Percentiles rank a stretch among this genome's conserved stretches.
phyloP scores from a whole-genome alignment of 768 basidiomycete genomes.

The Termitomyces bulborhizus region DNA sequence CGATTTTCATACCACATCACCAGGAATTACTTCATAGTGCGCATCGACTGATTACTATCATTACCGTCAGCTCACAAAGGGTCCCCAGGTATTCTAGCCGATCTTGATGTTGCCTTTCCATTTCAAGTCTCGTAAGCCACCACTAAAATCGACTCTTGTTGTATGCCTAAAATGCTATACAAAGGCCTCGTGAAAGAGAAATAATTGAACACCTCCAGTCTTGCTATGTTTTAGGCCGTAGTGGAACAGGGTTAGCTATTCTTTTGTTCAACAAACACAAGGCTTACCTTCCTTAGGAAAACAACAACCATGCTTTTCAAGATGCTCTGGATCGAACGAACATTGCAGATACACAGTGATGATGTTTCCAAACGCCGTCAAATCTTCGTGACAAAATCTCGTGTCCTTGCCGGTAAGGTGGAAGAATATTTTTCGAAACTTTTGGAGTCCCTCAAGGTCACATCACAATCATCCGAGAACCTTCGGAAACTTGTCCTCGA shows the following conservation, averaged over 20 bases:
- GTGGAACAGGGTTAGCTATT: constrained; percentile 58
- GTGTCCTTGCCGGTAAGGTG: constrained; percentile 62
- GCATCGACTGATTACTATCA: background rate
- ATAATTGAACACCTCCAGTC: constrained; percentile 51
- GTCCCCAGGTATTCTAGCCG: constrained; percentile 40
- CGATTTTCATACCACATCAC: background rate
- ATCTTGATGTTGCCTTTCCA: constrained; percentile 40
- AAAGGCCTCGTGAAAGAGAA: constrained; percentile 34
- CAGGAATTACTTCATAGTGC: constrained; percentile 30
- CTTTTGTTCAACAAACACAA: background rate
- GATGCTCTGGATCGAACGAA: constrained; percentile 62
- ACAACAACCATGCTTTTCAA: constrained; percentile 76
- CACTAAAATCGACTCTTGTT: background rate
- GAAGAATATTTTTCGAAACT: constrained; percentile 57
- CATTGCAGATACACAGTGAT: constrained; percentile 33
- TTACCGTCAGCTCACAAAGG: background rate
- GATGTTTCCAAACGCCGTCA: constrained; percentile 48
- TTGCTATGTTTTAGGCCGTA: constrained; percentile 63
- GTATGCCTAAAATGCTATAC: background rate
- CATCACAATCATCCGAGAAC: constrained; percentile 29
- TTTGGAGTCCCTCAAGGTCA: constrained; percentile 33
- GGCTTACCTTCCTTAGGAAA: constrained; percentile 38
- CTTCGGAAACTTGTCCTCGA: constrained; percentile 24
- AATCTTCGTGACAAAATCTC: constrained; percentile 68
- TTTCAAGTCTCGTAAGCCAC: constrained; percentile 37